phyloP scores from a whole-genome alignment of 768 basidiomycete genomes.

The Rubroboletus pulcherrimus region DNA sequence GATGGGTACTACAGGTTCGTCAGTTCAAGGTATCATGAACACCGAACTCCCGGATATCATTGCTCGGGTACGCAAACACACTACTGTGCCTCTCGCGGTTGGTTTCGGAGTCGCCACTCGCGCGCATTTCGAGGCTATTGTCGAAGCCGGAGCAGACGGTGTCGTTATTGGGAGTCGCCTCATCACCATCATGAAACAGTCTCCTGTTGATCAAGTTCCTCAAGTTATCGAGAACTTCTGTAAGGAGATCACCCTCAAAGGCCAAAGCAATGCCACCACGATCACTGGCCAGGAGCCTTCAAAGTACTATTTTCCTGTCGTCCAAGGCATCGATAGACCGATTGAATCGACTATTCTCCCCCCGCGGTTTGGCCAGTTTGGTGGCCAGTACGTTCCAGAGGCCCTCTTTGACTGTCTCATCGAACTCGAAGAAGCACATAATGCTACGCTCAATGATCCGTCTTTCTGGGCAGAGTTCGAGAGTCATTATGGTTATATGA shows the following conservation, averaged over 20 bases:
- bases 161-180: not conserved
- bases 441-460: not conserved
- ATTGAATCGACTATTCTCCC: not conserved
- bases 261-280: too few species aligned
- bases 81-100: not conserved
- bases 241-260: not conserved
- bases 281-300: not conserved
- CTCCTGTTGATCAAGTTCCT: not conserved
- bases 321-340: not conserved
- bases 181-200: not conserved
- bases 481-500: not conserved
- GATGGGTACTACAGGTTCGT: not conserved
- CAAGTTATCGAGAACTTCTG: not conserved
- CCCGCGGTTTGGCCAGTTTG: not conserved
- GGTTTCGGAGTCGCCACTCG: not conserved
- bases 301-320: not conserved
- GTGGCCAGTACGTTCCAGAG: not conserved
- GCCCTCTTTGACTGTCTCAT: not conserved
- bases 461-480: not conserved
- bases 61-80: not conserved
- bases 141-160: not conserved
- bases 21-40: not conserved
- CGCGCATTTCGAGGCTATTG: not conserved
- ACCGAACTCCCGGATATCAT: not conserved
- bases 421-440: not conserved